Conservation (phyloP, 108 stramenopile species). For the Cyclotella distinguenda region DNA sequence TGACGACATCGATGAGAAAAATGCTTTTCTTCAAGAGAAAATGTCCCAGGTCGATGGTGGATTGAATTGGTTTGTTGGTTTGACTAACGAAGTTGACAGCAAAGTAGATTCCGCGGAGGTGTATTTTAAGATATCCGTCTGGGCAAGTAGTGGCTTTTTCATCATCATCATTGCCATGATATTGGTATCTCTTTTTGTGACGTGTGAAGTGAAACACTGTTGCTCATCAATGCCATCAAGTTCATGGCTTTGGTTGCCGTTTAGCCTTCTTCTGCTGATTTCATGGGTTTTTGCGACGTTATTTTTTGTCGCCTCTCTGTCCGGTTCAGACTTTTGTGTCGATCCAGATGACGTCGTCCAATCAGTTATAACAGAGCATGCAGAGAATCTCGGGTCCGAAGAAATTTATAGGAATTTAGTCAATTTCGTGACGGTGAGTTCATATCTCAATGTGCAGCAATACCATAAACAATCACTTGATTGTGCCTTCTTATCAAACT, state of each 20-base stretch:
- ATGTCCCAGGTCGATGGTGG: background rate
- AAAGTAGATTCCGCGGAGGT: slow-evolving; percentile 7
- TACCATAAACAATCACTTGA: background rate
- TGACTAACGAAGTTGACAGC: background rate
- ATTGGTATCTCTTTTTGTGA: slow-evolving; percentile 4
- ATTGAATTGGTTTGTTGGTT: background rate
- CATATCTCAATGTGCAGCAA: background rate
- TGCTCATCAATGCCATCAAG: slow-evolving; percentile 9
- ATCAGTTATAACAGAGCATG: background rate
- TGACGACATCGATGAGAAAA: background rate
- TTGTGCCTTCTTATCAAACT: background rate
- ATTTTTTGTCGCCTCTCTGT: slow-evolving; percentile 18
- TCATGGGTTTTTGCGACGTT: slow-evolving; percentile 26
- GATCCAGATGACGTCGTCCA: slow-evolving; percentile 18
- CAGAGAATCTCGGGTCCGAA: background rate
- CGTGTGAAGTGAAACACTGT: slow-evolving; percentile 2
- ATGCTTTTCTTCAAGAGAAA: background rate
- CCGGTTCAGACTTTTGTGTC: slow-evolving; percentile 29
- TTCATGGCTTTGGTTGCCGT: slow-evolving; percentile 17
- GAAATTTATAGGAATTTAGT: slow-evolving; percentile 15
- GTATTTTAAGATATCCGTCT: slow-evolving; percentile 10
- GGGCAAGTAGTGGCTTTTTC: slow-evolving; percentile 10
- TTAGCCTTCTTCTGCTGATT: slow-evolving; percentile 18
- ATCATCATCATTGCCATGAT: slow-evolving; percentile 18
- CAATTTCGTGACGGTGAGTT: slow-evolving; percentile 22